phyloP scores from a whole-genome alignment of 1,284 basidiomycete species.

The Ganoderma boninense region DNA sequence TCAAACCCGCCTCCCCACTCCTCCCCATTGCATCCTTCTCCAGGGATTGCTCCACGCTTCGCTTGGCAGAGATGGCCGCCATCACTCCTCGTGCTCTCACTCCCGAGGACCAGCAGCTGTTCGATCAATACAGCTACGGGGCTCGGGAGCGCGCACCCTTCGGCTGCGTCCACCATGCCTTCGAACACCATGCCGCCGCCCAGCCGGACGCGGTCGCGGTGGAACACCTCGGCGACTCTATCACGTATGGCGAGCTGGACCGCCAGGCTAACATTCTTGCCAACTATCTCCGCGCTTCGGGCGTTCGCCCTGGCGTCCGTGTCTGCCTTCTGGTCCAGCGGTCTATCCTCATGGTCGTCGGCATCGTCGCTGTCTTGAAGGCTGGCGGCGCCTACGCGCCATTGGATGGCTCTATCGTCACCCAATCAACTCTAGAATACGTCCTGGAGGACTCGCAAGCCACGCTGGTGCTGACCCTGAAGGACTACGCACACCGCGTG shows the following conservation, averaged over 20 bases:
- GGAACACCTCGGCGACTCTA: constrained; percentile 55
- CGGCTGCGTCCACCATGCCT: constrained; percentile 64
- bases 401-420: constrained; percentile 63
- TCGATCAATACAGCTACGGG: constrained; percentile 57
- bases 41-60: constrained; percentile 11
- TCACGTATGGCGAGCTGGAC: constrained; percentile 61
- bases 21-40: constrained; percentile 16
- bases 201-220: constrained; percentile 57
- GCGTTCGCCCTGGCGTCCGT: constrained; percentile 57
- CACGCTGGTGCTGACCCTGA: constrained; percentile 52
- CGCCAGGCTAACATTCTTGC: constrained; percentile 58
- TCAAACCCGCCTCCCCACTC: constrained; percentile 15
- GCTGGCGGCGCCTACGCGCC: constrained; percentile 66
- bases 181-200: constrained; percentile 52
- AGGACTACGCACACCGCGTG: constrained; percentile 56
- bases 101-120: constrained; percentile 50
- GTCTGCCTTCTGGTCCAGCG: constrained; percentile 63
- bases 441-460: constrained; percentile 58
- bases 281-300: constrained; percentile 49
- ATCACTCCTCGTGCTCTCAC: constrained; percentile 40
- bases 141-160: constrained; percentile 48
- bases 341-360: constrained; percentile 62
- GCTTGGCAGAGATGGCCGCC: constrained; percentile 22
- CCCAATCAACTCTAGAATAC: constrained; percentile 60
- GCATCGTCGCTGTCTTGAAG: constrained; percentile 62